Evolutionary conservation across 495 filamentous ascomycete species (phyloP), one percentile per base, ranked within the genome.

Genomic region (Xylaria sp.): DNA sequence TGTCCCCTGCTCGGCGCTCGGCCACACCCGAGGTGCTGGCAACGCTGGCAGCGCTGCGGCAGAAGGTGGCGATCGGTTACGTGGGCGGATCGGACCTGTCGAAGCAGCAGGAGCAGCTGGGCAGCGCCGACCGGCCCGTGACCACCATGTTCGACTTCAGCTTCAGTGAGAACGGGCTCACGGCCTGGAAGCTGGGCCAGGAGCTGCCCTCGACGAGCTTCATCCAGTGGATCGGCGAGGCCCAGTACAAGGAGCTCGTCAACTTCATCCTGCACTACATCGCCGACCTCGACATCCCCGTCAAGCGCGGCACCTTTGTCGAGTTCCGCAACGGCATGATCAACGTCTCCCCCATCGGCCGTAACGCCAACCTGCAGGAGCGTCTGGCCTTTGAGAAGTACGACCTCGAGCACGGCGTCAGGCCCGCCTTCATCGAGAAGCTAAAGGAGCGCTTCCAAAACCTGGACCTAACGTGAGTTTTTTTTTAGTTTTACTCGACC

Each of bases 261-360:
- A 90, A 88, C 72, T 99, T 95, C 83, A 87, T 91, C 71, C 87
- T 98, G 79, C 92, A 90, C 80, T 97, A 97, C 80, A 89, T 99
- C 72, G 92, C 94, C 72, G 93, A 97, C 77, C 81, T 97, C 43
- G 93, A 97, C 75, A 85, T 89, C 83, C 96, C 95, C 48, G 82
- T 93, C 81, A 98, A 97, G 90, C 87, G 95, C 57, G 96, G 96
- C 73, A 99, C 96, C 40, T 99, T 99, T 79, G 83, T 99, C 70
- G 96, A 99, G 85, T 99, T 97, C 86, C 88, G 93, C 70, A 97
- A 95, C 78, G 96, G 96, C 80, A 98, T 98, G 96, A 88, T 99
- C 81, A 99, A 99, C 74, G 85, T 99, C 73, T 92, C 88, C 46
- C 96, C 96, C 52, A 88, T 98, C 75, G 96, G 96, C n/a, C 87